Evolutionary conservation across 257 asterid species (phyloP).

Genomic region (Linderniella brevidens): DNA sequence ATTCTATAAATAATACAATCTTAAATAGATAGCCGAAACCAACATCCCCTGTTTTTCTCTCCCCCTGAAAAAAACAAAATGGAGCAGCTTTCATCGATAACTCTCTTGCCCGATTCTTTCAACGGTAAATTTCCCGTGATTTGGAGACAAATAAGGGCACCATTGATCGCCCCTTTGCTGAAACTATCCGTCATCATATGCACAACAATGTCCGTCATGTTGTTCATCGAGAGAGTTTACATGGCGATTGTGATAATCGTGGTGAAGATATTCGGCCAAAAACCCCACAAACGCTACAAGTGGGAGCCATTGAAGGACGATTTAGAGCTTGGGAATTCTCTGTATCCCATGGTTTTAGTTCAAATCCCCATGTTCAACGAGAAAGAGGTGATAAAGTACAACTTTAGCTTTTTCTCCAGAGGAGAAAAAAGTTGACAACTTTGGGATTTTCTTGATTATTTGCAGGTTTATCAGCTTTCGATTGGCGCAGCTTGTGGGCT

Average conservation of each 20-base stretch:
- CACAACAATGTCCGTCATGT: constrained; percentile 61
- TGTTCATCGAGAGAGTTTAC: constrained; percentile 78
- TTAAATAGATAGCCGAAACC: too few relatives aligned
- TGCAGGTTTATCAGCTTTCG: constrained; percentile 60
- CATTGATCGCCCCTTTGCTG: constrained; percentile 70
- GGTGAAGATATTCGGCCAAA: constrained; percentile 42
- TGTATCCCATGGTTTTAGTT: constrained; percentile 75
- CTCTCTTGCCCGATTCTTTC: too few relatives aligned
- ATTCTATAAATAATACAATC: too few relatives aligned
- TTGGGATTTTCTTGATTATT: not conserved
- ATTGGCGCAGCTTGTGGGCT: constrained; percentile 65
- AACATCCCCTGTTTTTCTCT: too few relatives aligned
- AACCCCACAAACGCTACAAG: constrained; percentile 60
- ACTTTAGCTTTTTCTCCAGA: not conserved
- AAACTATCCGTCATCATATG: constrained; percentile 34
- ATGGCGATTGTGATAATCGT: constrained; percentile 55
- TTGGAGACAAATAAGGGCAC: constrained; percentile 64
- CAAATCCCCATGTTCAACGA: constrained; percentile 97
- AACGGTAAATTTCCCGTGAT: constrained; percentile 17
- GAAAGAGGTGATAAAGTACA: constrained; percentile 40
- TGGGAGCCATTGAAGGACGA: constrained; percentile 83
- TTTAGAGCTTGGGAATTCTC: constrained; percentile 58
- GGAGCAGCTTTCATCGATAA: too few relatives aligned
- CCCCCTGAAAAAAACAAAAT: too few relatives aligned
- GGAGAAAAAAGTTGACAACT: not conserved